phyloP scores from a whole-genome alignment of 139 green algal species.

The Chlamydomonas sp. region DNA sequence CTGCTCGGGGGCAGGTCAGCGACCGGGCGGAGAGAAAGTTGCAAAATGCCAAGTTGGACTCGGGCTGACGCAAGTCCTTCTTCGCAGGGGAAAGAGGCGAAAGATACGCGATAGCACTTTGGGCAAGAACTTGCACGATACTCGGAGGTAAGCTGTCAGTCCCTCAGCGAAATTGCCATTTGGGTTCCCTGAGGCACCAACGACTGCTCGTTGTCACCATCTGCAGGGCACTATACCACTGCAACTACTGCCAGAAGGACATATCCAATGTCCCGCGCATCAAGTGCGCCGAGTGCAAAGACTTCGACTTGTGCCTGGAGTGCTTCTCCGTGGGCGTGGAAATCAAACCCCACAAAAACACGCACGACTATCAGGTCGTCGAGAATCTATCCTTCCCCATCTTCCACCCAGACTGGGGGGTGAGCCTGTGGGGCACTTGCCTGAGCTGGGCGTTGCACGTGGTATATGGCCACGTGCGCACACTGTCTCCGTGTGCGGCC shows the following conservation, averaged over 20 bases:
- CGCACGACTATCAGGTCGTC: conserved; percentile 89
- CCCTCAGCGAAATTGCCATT: not conserved
- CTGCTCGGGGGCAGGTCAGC: not conserved
- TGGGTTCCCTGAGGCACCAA: not conserved
- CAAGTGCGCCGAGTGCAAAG: conserved; percentile 90
- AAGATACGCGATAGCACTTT: conserved; percentile 14
- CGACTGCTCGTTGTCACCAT: not conserved
- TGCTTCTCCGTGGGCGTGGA: conserved; percentile 93
- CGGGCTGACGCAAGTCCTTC: not conserved
- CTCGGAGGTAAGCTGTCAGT: not conserved
- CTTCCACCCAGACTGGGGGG: conserved; percentile 89
- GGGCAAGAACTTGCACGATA: conserved; percentile 3
- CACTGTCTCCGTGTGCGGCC: no score
- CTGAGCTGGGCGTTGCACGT: no score
- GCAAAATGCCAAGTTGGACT: not conserved
- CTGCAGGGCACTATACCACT: conserved; percentile 88
- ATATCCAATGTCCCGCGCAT: conserved; percentile 88
- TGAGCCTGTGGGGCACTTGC: conserved; percentile 41
- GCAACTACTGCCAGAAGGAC: conserved; percentile 95
- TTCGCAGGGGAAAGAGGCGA: conserved; percentile 2
- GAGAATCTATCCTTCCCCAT: conserved; percentile 96
- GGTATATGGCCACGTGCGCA: no score
- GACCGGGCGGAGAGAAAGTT: not conserved
- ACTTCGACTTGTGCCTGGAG: conserved; percentile 97
- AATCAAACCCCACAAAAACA: conserved; percentile 78